phyloP scores from a whole-genome alignment of 2,329 filamentous ascomycete species.

The Bimuria novae-zelandiae region DNA sequence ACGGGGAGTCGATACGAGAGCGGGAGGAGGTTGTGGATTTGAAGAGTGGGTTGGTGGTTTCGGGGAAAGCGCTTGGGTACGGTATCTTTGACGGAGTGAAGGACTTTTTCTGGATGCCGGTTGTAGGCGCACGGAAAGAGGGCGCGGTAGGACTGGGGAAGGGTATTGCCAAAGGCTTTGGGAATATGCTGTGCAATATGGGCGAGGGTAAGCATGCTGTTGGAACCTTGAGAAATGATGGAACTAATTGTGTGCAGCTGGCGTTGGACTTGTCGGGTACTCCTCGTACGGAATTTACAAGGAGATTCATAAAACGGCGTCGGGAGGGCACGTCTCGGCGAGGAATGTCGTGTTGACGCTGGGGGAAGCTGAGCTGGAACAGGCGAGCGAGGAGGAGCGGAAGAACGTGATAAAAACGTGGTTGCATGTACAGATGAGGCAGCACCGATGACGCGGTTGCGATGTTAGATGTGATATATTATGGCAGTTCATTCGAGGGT shows the following conservation, averaged over 20 bases:
- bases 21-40: slow-evolving; percentile 76
- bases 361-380: slow-evolving; percentile 23
- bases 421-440: slow-evolving; percentile 28
- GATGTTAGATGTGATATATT: too few species aligned
- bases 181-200: slow-evolving; percentile 65
- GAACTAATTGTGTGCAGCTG: slow-evolving; percentile 42
- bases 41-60: slow-evolving; percentile 72
- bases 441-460: slow-evolving; percentile 4
- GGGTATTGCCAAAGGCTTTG: slow-evolving; percentile 77
- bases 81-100: slow-evolving; percentile 79
- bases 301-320: slow-evolving; percentile 48
- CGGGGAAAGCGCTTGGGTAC: slow-evolving; percentile 74
- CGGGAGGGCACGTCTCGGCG: slow-evolving; percentile 16
- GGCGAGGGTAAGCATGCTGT: slow-evolving; percentile 58
- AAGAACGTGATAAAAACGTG: slow-evolving; percentile 27
- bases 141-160: slow-evolving; percentile 70
- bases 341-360: slow-evolving; percentile 16
- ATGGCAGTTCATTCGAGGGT: too few species aligned
- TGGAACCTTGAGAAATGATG: not conserved
- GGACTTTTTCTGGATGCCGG: slow-evolving; percentile 77
- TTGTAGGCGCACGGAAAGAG: slow-evolving; percentile 66
- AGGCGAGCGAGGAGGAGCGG: slow-evolving; percentile 23
- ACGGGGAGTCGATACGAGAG: slow-evolving; percentile 78
- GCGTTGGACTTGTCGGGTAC: slow-evolving; percentile 64
- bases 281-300: slow-evolving; percentile 66